Conservation (phyloP, 805 yeast species). For the Lipomyces kockii region DNA sequence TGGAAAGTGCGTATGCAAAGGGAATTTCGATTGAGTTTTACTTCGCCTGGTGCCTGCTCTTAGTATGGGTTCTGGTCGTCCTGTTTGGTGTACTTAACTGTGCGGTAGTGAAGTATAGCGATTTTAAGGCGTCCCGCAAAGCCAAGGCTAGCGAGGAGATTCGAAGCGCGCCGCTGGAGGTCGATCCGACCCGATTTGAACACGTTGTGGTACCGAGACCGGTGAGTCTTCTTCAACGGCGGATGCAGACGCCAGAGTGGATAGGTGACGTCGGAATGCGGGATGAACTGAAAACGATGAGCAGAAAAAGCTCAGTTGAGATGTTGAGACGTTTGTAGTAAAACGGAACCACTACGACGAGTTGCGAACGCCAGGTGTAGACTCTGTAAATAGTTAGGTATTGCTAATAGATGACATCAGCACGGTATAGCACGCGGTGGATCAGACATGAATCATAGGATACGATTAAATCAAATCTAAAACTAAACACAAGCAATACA, state of each 20-base stretch:
- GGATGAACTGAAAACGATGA: neutral
- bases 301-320: neutral
- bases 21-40: constrained; percentile 23
- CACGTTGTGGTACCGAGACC: constrained; percentile 1
- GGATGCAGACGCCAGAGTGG: neutral
- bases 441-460: too few species aligned
- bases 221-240: neutral
- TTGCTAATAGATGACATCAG: too few species aligned
- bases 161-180: neutral
- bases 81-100: constrained; percentile 9
- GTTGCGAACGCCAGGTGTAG: too few species aligned
- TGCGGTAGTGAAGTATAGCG: neutral
- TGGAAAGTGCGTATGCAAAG: constrained; percentile 16
- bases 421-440: too few species aligned
- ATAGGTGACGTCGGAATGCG: neutral
- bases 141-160: neutral
- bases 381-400: neutral
- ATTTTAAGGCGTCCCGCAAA: constrained; percentile 3
- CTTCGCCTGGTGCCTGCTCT: constrained; percentile 26
- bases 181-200: constrained; percentile 9
- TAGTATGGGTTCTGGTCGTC: constrained; percentile 23
- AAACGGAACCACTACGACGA: too few species aligned
- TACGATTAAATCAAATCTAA: neutral
- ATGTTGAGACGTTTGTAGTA: too few species aligned
- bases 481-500: neutral